Base-by-base conservation (phyloP, 108 stramenopile genomes). In the Cyclotella sp. region DNA sequence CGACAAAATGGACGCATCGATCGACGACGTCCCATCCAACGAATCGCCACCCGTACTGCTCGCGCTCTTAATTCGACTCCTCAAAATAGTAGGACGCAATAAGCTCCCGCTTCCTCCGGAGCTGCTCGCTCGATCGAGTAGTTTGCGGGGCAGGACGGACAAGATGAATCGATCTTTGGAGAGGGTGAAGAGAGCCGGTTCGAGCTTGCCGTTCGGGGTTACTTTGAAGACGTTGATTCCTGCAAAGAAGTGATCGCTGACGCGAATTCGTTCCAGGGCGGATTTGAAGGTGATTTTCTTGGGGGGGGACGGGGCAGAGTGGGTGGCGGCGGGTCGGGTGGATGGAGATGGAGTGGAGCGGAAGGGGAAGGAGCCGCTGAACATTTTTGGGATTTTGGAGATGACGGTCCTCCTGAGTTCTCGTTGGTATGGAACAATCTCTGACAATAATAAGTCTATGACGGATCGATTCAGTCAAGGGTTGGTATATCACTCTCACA, bases 121-220 rank as follows among this genome's bases (percentile, higher is more conserved):
- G 65, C 65, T 63, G 9, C 76, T 59, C 26, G 24, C 28, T 39
- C 77, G 71, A 51, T 78, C 77, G 47, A 49, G 44, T 59, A 73
- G n/a, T 39, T 72, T 71, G 27, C 75, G 75, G 22, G 81, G 75
- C 8, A 78, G 22, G 52, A 94, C 41, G n/a, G 85, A 86, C 14
- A 95, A 46, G 14, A 91, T 91, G 79, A 95, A 95, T 45, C 85
- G 87, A 68, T 95, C 91, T 18, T 63, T 21, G 16, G 86, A 87
- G 24, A 95, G 58, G 0, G 84, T 81, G 6, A 83, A 82, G 12
- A 75, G 75, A 22, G 63, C 73, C 15, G 83, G 62, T 72, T 87
- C 78, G 28, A 88, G 80, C 45, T 85, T 89, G 16, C 93, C 91
- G 70, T 92, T 89, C 47, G 83, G 81, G 51, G 66, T 73, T 22